phyloP scores from a whole-genome alignment of 2,329 filamentous ascomycete genomes.

The Alternaria gaisen region DNA sequence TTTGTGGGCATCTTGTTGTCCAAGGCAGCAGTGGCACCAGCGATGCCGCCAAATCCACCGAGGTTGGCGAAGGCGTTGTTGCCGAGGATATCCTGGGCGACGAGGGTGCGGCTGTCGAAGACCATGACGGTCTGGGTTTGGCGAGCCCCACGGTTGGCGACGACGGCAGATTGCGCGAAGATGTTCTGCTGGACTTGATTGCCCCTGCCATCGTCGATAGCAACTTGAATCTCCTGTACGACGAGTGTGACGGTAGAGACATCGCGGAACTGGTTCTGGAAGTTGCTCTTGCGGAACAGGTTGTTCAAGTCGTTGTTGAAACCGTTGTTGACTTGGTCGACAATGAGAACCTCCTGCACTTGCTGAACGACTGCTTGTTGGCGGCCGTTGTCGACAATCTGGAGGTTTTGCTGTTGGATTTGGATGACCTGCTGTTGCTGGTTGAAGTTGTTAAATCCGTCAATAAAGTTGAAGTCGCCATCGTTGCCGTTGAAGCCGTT shows the following conservation, averaged over 20 bases:
- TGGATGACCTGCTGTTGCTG: conserved; percentile 41
- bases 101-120: conserved; percentile 35
- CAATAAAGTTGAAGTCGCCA: conserved; percentile 42
- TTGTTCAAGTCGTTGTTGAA: conserved; percentile 45
- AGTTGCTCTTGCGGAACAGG: conserved; percentile 42
- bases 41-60: conserved; percentile 22
- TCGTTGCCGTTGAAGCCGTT: conserved; percentile 30
- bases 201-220: conserved; percentile 37
- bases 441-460: conserved; percentile 45
- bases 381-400: conserved; percentile 36
- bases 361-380: conserved; percentile 38
- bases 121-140: conserved; percentile 43
- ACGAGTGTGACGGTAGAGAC: conserved; percentile 39
- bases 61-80: conserved; percentile 24
- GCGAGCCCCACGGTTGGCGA: conserved; percentile 40
- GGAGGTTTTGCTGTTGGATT: conserved; percentile 39
- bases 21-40: conserved; percentile 21
- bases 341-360: conserved; percentile 39
- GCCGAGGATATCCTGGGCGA: conserved; percentile 39
- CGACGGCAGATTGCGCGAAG: conserved; percentile 40
- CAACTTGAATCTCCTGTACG: conserved; percentile 43
- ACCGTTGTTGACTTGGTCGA: conserved; percentile 41
- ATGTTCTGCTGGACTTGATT: conserved; percentile 34
- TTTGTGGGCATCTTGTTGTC: conserved; percentile 27
- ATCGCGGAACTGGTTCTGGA: conserved; percentile 30